Evolutionary conservation across 2,329 filamentous ascomycete species (phyloP).

Genomic region (Nemania diffusa): DNA sequence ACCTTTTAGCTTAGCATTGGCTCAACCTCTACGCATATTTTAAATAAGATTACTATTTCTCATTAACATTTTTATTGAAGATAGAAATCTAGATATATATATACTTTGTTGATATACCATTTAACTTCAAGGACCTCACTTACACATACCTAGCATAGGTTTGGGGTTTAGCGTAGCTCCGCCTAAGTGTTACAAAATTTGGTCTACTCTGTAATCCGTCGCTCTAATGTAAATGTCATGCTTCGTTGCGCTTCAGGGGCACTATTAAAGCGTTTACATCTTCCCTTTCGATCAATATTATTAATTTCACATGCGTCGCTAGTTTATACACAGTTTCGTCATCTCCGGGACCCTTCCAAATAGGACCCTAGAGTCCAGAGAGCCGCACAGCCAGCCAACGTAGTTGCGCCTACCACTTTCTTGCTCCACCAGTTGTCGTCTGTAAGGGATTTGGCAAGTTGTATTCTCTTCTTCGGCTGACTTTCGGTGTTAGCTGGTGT

Average conservation of each 20-base stretch:
- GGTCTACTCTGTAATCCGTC: background rate
- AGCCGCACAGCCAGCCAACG: conserved; percentile 68
- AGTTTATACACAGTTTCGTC: conserved; percentile 11
- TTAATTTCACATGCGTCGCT: background rate
- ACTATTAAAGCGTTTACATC: background rate
- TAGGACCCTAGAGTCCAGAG: conserved; percentile 69
- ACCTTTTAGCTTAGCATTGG: too few relatives aligned
- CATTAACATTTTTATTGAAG: background rate
- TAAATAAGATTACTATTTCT: background rate
- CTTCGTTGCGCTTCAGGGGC: background rate
- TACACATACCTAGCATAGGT: too few relatives aligned
- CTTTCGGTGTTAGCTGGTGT: conserved; percentile 37
- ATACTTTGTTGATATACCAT: too few relatives aligned
- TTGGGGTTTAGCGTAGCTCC: too few relatives aligned
- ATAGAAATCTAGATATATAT: background rate
- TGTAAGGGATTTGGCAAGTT: conserved; percentile 69
- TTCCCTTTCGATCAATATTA: background rate
- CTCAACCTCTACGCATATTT: too few relatives aligned
- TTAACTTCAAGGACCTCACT: too few relatives aligned
- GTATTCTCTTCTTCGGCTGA: conserved; percentile 52
- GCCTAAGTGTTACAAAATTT: too few relatives aligned
- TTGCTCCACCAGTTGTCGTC: conserved; percentile 75
- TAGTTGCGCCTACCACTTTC: conserved; percentile 70
- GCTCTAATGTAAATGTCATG: background rate
- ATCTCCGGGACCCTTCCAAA: conserved; percentile 52